Base-by-base conservation (phyloP, 164 flowering plant species). In the Liriodendron chinense region DNA sequence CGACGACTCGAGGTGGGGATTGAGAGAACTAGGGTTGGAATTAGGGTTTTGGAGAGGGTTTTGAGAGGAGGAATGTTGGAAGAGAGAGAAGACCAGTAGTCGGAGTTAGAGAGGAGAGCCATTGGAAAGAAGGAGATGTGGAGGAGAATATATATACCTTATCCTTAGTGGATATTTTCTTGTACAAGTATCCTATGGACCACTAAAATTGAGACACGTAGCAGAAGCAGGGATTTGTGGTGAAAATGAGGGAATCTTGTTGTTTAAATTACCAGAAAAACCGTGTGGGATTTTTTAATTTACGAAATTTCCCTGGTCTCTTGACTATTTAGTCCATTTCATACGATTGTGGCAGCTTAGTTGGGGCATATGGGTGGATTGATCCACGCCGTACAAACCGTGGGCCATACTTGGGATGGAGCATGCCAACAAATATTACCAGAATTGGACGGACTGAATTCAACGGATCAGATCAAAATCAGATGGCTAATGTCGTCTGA, bases 61-160 rank as follows among this genome's bases (percentile, higher is more conserved):
- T 47, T 79, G 49, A 43, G 59, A 63, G 74, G 64, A 47, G 72
- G 70, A 62, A 74, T 34, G 85, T 59, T 16, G 76, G 43, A 34
- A 64, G 69, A 24, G 53, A 47, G 53, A 48, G 21, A 73, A 18
- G 83, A 76, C 80, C 81, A 82, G 48, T 86, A 89, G 34, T 26
- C 26, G 69, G 82, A 22, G 69, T 72, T 78, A 13, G 82, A 67
- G 69, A 67, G 77, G 53, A 83, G 79, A 66, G 86, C 85, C 88
- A 85, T 82, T 69, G 28, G 53, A 26, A 69, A 21, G 68, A 72
- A 18, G 20, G n/a, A 34, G 63, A 23, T 53, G 25, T 23, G 9
- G 20, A 53, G 59, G 18, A 21, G 65, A 47, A 53, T 14, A 72
- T 83, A 79, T 75, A 76, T 78, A 76, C 80, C 80, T 79, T 78